phyloP scores from a whole-genome alignment of 106 monocot genomes.

The Ottelia alismoides region DNA sequence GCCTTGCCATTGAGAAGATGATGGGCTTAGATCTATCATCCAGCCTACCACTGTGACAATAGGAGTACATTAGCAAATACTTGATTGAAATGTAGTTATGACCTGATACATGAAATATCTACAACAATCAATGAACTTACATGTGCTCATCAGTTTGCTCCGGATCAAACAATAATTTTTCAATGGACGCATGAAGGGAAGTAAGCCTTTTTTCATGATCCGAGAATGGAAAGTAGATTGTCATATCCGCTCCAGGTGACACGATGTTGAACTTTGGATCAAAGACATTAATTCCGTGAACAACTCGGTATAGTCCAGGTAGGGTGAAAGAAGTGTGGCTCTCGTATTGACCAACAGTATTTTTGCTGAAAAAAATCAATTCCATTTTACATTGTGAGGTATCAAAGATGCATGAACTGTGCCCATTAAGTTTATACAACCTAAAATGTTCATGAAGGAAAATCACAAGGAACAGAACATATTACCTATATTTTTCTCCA shows the following conservation, averaged over 20 bases:
- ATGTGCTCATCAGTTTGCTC: slow-evolving; percentile 80
- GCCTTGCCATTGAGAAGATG: slow-evolving; percentile 98
- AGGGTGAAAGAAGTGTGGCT: slow-evolving; percentile 83
- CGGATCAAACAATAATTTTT: slow-evolving; percentile 48
- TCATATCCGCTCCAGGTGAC: slow-evolving; percentile 86
- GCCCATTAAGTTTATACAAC: too few species aligned
- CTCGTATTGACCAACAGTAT: slow-evolving; percentile 97
- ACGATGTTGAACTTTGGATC: slow-evolving; percentile 99
- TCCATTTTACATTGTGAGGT: too few species aligned
- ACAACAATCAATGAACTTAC: slow-evolving; percentile 25
- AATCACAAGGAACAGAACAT: too few species aligned
- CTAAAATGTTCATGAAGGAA: too few species aligned
- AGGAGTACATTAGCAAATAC: background rate
- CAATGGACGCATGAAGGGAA: slow-evolving; percentile 82
- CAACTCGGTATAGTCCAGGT: slow-evolving; percentile 76
- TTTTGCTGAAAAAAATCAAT: slow-evolving; percentile 61
- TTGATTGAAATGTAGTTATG: background rate
- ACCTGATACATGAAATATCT: background rate
- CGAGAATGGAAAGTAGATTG: slow-evolving; percentile 74
- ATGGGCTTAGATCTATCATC: slow-evolving; percentile 80
- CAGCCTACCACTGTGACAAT: slow-evolving; percentile 53
- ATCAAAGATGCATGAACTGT: too few species aligned
- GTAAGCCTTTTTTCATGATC: slow-evolving; percentile 73
- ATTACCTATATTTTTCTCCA: too few species aligned
- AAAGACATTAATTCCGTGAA: slow-evolving; percentile 96